A percentile compares a stretch with the other conserved stretches of the same genome.
These are phyloP conservation scores for Metarhizium sp. DNA, from an alignment of 2,329 filamentous ascomycete genomes.

Conservation along the genomic window DNA sequence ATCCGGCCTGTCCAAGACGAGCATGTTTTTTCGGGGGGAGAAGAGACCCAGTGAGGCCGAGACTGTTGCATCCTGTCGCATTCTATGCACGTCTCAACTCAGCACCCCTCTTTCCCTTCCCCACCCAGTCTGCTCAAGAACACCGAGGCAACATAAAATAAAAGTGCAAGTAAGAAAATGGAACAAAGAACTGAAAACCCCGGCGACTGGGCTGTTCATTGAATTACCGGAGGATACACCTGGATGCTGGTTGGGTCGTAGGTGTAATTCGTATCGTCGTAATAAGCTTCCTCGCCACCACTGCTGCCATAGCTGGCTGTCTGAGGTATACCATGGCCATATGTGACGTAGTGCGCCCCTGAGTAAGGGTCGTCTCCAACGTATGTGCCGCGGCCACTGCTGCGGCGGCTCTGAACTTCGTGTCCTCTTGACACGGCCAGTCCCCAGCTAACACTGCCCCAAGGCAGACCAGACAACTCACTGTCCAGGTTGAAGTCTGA, in stretches of 20 bases:
- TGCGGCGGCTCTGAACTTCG: slow-evolving; percentile 35
- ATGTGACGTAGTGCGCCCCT: slow-evolving; percentile 17
- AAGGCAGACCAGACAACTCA: slow-evolving; percentile 57
- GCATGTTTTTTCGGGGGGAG: background rate
- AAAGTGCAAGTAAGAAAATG: background rate
- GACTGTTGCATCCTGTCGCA: background rate
- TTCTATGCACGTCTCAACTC: background rate
- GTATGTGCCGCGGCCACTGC: slow-evolving; percentile 29
- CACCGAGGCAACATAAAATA: background rate
- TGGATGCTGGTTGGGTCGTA: slow-evolving; percentile 12
- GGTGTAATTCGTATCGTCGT: slow-evolving; percentile 19
- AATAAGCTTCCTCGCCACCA: slow-evolving; percentile 23
- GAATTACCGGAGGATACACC: background rate
- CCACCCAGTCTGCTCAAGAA: background rate
- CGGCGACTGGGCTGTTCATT: background rate
- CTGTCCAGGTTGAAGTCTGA: slow-evolving; percentile 41
- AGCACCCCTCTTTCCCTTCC: background rate
- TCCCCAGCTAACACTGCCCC: slow-evolving; percentile 59
- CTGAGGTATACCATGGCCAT: slow-evolving; percentile 15
- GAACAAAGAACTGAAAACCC: background rate
- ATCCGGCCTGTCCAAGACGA: background rate
- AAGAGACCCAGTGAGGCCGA: background rate
- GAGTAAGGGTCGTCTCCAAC: slow-evolving; percentile 24
- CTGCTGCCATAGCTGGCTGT: slow-evolving; percentile 23
- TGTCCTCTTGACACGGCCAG: slow-evolving; percentile 42